A percentile compares a stretch with the other conserved stretches of the same genome.
Conservation (phyloP, 768 basidiomycete species). For the Termitomyces sp. region DNA sequence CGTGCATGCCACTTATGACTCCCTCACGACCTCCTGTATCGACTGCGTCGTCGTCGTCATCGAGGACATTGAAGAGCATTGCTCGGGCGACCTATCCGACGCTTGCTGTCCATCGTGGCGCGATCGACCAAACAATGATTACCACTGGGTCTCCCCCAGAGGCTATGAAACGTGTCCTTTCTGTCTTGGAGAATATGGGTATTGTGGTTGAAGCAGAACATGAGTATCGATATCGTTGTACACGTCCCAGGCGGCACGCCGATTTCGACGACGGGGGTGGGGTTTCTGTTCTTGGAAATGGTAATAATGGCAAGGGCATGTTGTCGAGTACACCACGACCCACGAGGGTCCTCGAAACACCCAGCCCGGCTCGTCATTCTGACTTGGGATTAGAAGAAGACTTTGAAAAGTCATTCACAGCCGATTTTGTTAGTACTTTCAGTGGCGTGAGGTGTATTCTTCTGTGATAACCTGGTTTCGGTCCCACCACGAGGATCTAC, state of each 20-base stretch:
- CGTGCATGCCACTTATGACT: background rate
- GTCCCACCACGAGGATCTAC: slow-evolving; percentile 92
- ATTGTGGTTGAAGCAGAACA: slow-evolving; percentile 75
- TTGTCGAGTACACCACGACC: background rate
- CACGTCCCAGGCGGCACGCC: slow-evolving; percentile 35
- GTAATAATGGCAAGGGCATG: background rate
- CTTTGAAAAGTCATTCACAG: background rate
- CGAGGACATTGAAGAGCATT: background rate
- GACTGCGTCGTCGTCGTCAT: background rate
- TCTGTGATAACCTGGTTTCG: slow-evolving; percentile 47
- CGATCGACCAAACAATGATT: slow-evolving; percentile 81
- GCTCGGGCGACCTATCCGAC: background rate
- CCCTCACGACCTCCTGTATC: background rate
- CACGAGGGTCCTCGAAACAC: background rate
- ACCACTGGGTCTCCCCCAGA: slow-evolving; percentile 69
- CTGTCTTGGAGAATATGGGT: slow-evolving; percentile 74
- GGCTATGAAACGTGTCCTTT: slow-evolving; percentile 70
- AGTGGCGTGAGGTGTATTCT: no score
- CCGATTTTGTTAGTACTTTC: background rate
- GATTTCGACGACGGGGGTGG: background rate
- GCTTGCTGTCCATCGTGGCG: slow-evolving; percentile 62
- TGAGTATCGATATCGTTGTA: slow-evolving; percentile 77
- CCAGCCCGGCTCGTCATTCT: background rate
- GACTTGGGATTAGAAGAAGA: slow-evolving; percentile 28
- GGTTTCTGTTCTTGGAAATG: background rate